phyloP scores from a whole-genome alignment of 805 yeast genomes.

The Kodamaea restingae region DNA sequence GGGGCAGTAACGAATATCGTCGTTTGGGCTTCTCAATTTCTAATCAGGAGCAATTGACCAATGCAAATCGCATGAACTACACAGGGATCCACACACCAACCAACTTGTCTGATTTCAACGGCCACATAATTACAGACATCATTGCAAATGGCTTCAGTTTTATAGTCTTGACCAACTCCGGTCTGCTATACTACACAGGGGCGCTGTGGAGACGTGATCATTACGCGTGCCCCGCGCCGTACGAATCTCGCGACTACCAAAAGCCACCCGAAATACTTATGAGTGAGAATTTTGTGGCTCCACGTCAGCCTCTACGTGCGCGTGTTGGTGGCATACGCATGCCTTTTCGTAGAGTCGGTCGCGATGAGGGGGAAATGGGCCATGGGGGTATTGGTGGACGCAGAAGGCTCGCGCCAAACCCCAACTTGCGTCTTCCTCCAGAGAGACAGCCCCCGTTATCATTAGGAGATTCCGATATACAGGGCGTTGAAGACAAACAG shows the following conservation, averaged over 20 bases:
- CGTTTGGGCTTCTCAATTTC: slow-evolving; percentile 43
- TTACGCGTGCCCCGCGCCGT: slow-evolving; percentile 29
- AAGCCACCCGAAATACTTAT: slow-evolving; percentile 12
- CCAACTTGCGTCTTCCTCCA: slow-evolving; percentile 23
- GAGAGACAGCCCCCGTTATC: slow-evolving; percentile 17
- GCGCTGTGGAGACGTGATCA: slow-evolving; percentile 19
- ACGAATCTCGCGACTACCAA: slow-evolving; percentile 14
- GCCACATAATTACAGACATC: slow-evolving; percentile 40
- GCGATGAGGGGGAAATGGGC: slow-evolving; percentile 1
- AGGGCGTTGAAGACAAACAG: too few species aligned
- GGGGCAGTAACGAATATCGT: slow-evolving; percentile 46
- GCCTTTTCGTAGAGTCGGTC: neutral
- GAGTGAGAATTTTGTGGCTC: neutral
- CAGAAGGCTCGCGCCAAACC: slow-evolving; percentile 13
- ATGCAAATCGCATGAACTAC: slow-evolving; percentile 10
- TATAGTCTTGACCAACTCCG: slow-evolving; percentile 52
- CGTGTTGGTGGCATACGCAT: slow-evolving; percentile 3
- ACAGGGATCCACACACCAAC: slow-evolving; percentile 37
- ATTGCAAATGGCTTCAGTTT: slow-evolving; percentile 65
- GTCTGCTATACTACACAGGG: slow-evolving; percentile 56
- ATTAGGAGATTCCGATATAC: neutral
- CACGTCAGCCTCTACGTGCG: neutral
- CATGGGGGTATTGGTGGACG: slow-evolving; percentile 8
- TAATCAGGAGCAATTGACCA: slow-evolving; percentile 18
- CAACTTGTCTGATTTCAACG: slow-evolving; percentile 31